A percentile compares a stretch with the other conserved stretches of the same genome.
phyloP scores from a whole-genome alignment of 805 yeast species.

The Teunomyces panamensis region DNA sequence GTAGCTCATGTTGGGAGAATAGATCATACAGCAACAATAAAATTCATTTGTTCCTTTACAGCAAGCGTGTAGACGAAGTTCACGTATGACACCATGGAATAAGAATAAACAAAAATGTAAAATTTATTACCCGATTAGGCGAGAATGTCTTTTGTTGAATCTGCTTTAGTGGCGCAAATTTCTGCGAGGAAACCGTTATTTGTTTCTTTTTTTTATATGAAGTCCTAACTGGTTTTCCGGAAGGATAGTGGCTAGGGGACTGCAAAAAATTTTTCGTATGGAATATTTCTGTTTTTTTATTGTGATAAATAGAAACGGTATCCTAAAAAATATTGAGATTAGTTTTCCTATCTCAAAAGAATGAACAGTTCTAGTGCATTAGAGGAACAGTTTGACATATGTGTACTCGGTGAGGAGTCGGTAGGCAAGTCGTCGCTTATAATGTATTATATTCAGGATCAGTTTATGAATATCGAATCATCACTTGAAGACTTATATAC shows the following conservation, averaged over 20 bases:
- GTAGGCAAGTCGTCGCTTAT: slow-evolving; percentile 28
- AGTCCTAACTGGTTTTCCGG: neutral
- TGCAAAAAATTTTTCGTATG: neutral
- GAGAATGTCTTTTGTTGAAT: neutral
- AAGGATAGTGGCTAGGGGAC: neutral
- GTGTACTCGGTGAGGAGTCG: slow-evolving; percentile 23
- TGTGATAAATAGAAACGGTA: neutral
- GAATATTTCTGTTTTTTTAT: neutral
- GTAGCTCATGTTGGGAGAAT: neutral
- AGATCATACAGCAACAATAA: neutral
- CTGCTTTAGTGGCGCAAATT: neutral
- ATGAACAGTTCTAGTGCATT: slow-evolving; percentile 15
- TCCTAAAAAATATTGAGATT: neutral
- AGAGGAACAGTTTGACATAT: slow-evolving; percentile 21
- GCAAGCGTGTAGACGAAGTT: neutral
- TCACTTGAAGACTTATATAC: slow-evolving; percentile 25
- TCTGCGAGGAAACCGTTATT: slow-evolving; percentile 1
- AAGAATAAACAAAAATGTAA: neutral
- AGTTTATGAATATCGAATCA: slow-evolving; percentile 18
- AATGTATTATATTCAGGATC: slow-evolving; percentile 19
- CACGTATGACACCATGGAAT: neutral
- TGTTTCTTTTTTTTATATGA: neutral
- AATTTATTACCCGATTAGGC: neutral
- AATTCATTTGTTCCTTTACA: too few species aligned
- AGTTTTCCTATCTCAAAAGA: too few species aligned